Evolutionary conservation across 345 rosid species (phyloP), one percentile per base, ranked within the genome.

Genomic region (Populus simonii): DNA sequence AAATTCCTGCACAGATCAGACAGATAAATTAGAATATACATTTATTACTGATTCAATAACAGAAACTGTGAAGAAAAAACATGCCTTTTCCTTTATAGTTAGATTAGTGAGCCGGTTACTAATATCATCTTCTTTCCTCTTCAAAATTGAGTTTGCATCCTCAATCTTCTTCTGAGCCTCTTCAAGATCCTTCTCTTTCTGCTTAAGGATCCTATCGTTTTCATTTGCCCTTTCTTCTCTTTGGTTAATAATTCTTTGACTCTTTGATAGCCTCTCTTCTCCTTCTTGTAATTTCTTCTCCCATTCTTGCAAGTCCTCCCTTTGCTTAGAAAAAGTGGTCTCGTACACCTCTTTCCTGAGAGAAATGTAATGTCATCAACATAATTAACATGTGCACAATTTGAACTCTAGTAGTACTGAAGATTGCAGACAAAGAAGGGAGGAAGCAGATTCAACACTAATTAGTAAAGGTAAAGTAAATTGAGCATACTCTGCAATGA

Each of bases 261-360:
- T 79, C 78, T 86, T 88, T 25, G 89, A 88, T 70, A 91, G 66
- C 87, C 98, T 92, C 78, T 92, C 98, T 83, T 96, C 99, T 74
- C 94, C 92, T 75, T 92, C 99, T 85, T 87, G 89, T 79, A 96
- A 83, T 83, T 91, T 93, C 47, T 82, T 87, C 81, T 96, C 98
- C 99, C 99, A 92, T 78, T 93, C 98, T 77, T 84, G 89, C 87
- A 93, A 85, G 82, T 96, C 98, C 73, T 96, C 99, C 84, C 98
- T 88, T 87, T 93, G 99, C 88, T 91, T 88, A 63, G 93, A 88
- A 51, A 96, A 87, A 73, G 83, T 76, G 33, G 75, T 79, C 77
- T 93, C 96, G 29, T 89, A 91, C 31, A 89, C 83, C 72, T 92
- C 98, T 81, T 91, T 90, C 87, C 99, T 96, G 88, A 83, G 43